phyloP scores from a whole-genome alignment of 139 green algal genomes.

The Penium margaritaceum region DNA sequence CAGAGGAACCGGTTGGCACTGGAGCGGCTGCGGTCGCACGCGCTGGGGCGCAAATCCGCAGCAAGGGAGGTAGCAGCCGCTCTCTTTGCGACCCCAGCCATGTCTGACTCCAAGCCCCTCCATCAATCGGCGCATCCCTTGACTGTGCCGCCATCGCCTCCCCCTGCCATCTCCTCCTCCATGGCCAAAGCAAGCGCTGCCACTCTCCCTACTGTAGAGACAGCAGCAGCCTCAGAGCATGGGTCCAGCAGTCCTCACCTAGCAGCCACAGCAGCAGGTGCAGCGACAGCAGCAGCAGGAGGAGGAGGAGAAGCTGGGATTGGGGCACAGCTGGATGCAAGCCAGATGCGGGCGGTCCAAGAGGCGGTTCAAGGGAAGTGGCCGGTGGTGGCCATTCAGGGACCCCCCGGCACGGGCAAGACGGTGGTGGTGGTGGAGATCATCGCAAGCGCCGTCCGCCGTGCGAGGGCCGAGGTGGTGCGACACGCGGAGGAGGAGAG shows the following conservation, averaged over 20 bases:
- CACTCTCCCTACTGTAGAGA: not conserved
- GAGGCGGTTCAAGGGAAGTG: no score
- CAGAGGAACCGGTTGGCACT: slow-evolving; percentile 8
- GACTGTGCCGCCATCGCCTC: not conserved
- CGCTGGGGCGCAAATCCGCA: not conserved
- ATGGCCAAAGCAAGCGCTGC: not conserved
- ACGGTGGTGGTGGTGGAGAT: slow-evolving; percentile 44
- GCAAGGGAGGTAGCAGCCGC: not conserved
- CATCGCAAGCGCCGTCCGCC: slow-evolving; percentile 17
- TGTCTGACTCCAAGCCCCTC: no score
- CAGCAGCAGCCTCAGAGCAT: no score
- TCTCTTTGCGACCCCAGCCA: slow-evolving; percentile 3
- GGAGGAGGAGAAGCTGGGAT: not conserved
- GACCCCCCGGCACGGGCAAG: slow-evolving; percentile 52
- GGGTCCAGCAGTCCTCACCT: no score
- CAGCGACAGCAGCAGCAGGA: not conserved
- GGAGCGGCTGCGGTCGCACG: not conserved
- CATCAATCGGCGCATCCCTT: no score
- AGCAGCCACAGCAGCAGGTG: not conserved
- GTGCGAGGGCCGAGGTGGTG: no score
- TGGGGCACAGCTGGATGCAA: no score
- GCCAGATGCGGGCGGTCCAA: no score
- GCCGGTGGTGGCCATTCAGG: slow-evolving; percentile 35
- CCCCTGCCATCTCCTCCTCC: not conserved
- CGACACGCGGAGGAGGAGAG: no score